Conservation (phyloP, 164 flowering plant genomes). For the Platanus orientalis region DNA sequence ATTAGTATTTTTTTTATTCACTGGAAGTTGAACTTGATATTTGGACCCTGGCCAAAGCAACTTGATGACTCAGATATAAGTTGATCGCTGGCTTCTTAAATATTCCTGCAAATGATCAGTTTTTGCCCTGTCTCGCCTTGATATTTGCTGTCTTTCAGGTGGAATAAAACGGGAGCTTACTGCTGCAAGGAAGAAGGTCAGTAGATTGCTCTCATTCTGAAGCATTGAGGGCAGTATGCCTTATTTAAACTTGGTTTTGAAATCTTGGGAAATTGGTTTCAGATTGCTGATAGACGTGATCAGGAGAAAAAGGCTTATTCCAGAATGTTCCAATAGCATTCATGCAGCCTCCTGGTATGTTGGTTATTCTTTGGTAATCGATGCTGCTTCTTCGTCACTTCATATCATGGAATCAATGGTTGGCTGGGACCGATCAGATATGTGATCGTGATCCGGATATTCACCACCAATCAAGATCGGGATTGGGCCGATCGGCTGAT, state of each 20-base stretch:
- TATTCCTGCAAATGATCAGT: neutral
- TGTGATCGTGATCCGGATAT: too few relatives aligned
- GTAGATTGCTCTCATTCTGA: conserved; percentile 3
- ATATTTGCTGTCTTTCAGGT: conserved; percentile 37
- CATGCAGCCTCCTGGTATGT: conserved; percentile 6
- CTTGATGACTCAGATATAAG: too few relatives aligned
- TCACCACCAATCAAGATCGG: too few relatives aligned
- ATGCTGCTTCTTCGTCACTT: neutral
- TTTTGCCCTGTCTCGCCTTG: neutral
- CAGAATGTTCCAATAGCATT: conserved; percentile 31
- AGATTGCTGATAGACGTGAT: conserved; percentile 39
- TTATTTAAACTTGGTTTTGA: neutral
- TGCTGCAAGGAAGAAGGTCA: conserved; percentile 75
- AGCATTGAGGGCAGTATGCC: neutral
- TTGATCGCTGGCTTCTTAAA: too few relatives aligned
- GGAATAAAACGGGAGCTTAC: conserved; percentile 82
- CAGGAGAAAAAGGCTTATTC: conserved; percentile 38
- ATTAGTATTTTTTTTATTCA: too few relatives aligned
- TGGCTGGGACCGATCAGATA: too few relatives aligned
- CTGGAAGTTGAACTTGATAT: too few relatives aligned
- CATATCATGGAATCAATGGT: too few relatives aligned
- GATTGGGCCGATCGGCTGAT: too few relatives aligned
- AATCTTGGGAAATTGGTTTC: conserved; percentile 9
- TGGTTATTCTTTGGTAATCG: neutral
- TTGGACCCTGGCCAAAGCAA: too few relatives aligned